phyloP scores from a whole-genome alignment of 305 asterid species.

The Solanum hybrid region DNA sequence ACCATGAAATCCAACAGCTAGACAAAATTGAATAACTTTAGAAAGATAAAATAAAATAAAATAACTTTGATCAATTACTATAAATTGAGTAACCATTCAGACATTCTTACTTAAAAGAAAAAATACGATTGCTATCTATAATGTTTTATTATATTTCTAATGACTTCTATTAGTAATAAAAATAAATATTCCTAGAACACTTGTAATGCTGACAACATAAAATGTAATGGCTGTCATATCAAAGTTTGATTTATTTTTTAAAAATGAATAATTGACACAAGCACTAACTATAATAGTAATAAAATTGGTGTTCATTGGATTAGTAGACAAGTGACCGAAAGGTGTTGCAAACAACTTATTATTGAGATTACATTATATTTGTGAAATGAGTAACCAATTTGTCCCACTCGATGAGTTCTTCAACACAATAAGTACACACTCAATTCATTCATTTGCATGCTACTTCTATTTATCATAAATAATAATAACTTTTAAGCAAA shows the following conservation, averaged over 20 bases:
- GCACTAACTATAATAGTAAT: neutral
- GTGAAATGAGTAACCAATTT: neutral
- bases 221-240: neutral
- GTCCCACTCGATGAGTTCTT: neutral
- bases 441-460: neutral
- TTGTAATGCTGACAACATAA: neutral
- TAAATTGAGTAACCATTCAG: neutral
- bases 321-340: neutral
- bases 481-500: neutral
- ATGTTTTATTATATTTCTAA: neutral
- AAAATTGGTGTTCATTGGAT: neutral
- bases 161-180: neutral
- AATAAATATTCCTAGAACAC: neutral
- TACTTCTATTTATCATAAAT: neutral
- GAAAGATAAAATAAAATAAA: no score
- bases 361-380: neutral
- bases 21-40: neutral
- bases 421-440: neutral
- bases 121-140: neutral
- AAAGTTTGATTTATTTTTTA: neutral
- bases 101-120: neutral
- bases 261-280: neutral
- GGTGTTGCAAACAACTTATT: neutral
- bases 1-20: neutral
- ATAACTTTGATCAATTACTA: no score